Percentiles rank a stretch among this genome's conserved stretches.
These are phyloP conservation scores for Cryomyces minteri DNA, from an alignment of 495 filamentous ascomycete genomes.

Conservation along the genomic window DNA sequence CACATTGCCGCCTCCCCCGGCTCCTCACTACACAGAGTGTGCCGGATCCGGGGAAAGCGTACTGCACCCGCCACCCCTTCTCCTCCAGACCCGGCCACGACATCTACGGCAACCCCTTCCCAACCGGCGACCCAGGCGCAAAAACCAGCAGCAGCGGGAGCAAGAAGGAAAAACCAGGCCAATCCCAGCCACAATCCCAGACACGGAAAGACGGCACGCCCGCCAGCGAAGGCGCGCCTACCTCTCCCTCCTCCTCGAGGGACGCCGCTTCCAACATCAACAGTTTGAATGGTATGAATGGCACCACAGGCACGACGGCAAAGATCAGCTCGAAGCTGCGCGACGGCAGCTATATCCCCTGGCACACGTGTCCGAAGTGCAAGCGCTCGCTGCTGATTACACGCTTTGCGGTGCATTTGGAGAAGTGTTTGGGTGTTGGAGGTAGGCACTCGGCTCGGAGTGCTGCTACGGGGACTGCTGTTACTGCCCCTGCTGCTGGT, in stretches of 20 bases:
- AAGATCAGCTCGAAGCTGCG: conserved; percentile 15
- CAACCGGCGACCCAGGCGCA: conserved; percentile 26
- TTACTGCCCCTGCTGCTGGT: too few relatives aligned
- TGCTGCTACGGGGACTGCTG: conserved; percentile 1
- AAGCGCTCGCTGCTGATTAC: conserved; percentile 40
- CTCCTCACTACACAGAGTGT: conserved; percentile 19
- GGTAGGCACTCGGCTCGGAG: conserved; percentile 44
- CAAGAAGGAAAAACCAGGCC: conserved; percentile 25
- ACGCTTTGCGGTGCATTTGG: conserved; percentile 54
- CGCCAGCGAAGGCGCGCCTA: conserved; percentile 13
- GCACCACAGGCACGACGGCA: conserved; percentile 14
- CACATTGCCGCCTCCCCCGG: conserved; percentile 22
- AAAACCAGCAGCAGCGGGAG: conserved; percentile 32
- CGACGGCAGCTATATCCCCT: conserved; percentile 42
- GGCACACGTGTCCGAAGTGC: conserved; percentile 48
- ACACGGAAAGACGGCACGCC: conserved; percentile 14
- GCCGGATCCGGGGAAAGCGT: conserved; percentile 23
- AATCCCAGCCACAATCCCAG: conserved; percentile 14
- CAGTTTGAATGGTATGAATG: conserved; percentile 7
- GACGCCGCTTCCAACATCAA: conserved; percentile 14
- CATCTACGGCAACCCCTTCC: conserved; percentile 66
- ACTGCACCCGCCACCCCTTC: conserved; percentile 62
- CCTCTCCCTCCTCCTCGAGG: conserved; percentile 1
- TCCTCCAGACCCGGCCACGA: conserved; percentile 57
- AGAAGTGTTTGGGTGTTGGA: conserved; percentile 60